Evolutionary conservation across 495 filamentous ascomycete genomes (phyloP).

Genomic region (Hapsidospora chrysogenum): DNA sequence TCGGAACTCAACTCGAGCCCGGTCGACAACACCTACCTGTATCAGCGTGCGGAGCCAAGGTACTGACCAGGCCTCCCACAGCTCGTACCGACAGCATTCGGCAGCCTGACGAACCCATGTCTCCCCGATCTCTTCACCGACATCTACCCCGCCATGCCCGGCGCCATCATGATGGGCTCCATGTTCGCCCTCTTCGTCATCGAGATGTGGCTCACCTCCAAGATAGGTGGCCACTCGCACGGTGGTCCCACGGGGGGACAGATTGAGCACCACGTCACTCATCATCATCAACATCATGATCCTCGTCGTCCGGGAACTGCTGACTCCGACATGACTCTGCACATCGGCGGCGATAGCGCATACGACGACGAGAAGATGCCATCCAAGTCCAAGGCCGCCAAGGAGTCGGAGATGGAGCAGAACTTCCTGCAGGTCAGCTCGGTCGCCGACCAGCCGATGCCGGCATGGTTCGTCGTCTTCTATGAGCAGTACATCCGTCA

Average conservation of each 20-base stretch:
- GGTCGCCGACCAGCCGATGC: no score
- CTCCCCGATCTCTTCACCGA: conserved; percentile 37
- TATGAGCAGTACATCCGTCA: conserved; percentile 37
- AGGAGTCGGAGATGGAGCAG: conserved; percentile 11
- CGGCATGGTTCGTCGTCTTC: conserved; percentile 36
- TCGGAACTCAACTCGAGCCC: no score
- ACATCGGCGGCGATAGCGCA: no score
- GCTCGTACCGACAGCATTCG: conserved; percentile 40
- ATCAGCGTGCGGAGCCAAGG: no score
- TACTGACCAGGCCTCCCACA: no score
- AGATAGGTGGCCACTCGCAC: conserved; percentile 33
- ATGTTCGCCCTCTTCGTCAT: conserved; percentile 38
- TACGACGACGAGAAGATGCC: no score
- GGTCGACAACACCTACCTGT: no score
- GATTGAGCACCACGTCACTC: background rate
- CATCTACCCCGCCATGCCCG: conserved; percentile 40
- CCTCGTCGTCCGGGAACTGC: background rate
- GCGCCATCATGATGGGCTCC: conserved; percentile 40
- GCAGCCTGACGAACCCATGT: conserved; percentile 38
- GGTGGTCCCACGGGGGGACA: conserved; percentile 25
- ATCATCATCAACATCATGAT: background rate
- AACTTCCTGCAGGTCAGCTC: conserved; percentile 14
- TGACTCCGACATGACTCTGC: no score
- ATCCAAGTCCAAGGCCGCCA: conserved; percentile 6
- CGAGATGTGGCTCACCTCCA: conserved; percentile 36